phyloP scores from a whole-genome alignment of 2,329 filamentous ascomycete genomes.

The Talaromyces sp. region DNA sequence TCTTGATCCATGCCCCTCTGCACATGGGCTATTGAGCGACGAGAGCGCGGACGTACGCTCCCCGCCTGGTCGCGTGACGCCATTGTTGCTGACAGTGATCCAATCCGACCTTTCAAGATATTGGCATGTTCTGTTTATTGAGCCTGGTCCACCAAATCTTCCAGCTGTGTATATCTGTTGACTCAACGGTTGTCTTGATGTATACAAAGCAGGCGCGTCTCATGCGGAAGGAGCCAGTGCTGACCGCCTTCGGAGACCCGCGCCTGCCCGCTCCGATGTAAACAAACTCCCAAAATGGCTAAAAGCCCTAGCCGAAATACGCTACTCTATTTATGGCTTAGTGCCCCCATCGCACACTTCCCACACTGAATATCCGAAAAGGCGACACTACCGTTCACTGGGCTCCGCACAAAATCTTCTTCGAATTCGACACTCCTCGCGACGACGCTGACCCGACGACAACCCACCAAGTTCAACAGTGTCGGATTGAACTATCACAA shows the following conservation, averaged over 20 bases:
- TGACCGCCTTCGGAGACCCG: constrained; percentile 12
- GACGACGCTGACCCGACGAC: constrained; percentile 30
- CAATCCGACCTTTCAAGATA: neutral
- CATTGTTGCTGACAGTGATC: constrained; percentile 24
- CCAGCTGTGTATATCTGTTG: neutral
- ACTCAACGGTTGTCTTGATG: neutral
- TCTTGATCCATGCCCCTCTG: constrained; percentile 63
- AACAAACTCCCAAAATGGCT: constrained; percentile 33
- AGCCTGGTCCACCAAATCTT: neutral
- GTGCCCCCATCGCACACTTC: constrained; percentile 32
- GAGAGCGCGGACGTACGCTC: constrained; percentile 42
- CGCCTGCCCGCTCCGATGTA: constrained; percentile 28
- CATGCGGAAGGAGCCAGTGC: neutral
- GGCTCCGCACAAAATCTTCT: constrained; percentile 36
- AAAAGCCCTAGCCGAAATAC: constrained; percentile 41
- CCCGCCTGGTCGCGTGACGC: constrained; percentile 36
- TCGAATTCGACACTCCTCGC: constrained; percentile 32
- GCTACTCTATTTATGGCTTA: constrained; percentile 32
- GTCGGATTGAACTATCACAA: constrained; percentile 54
- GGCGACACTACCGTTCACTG: constrained; percentile 24
- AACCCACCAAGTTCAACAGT: constrained; percentile 25
- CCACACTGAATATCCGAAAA: constrained; percentile 36
- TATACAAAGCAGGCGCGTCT: constrained; percentile 10
- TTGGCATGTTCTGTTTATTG: neutral
- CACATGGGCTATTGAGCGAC: constrained; percentile 69